Percentiles rank a stretch among this genome's conserved stretches.
phyloP scores from a whole-genome alignment of 2,329 filamentous ascomycete species.

The Colletotrichum navitas region DNA sequence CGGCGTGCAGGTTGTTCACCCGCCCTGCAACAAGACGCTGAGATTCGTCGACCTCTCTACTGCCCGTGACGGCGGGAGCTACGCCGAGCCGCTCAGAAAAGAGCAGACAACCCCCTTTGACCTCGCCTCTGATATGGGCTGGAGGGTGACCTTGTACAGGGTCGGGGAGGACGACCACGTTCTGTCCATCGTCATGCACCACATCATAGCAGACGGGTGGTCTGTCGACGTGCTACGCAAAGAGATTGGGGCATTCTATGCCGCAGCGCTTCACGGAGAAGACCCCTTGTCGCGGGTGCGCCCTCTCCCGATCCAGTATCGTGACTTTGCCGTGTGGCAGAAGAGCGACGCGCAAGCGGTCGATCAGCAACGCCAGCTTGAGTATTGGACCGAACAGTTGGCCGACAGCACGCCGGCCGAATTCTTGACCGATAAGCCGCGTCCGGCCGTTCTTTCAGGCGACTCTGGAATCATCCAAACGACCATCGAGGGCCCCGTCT shows the following conservation, averaged over 20 bases:
- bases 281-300: constrained; percentile 38
- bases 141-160: constrained; percentile 42
- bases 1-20: constrained; percentile 27
- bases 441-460: constrained; percentile 20
- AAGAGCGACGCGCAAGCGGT: constrained; percentile 36
- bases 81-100: constrained; percentile 1
- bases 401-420: constrained; percentile 32
- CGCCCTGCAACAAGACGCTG: constrained; percentile 6
- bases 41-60: constrained; percentile 9
- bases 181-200: constrained; percentile 48
- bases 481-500: constrained; percentile 28
- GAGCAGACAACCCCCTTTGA: constrained; percentile 46
- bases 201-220: constrained; percentile 49
- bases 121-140: constrained; percentile 43
- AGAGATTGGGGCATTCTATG: constrained; percentile 45
- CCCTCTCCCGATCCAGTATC: constrained; percentile 46
- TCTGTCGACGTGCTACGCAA: constrained; percentile 45
- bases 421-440: constrained; percentile 27
- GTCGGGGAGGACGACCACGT: constrained; percentile 42
- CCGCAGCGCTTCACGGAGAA: constrained; percentile 33
- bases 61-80: neutral
- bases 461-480: constrained; percentile 22
- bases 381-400: constrained; percentile 45
- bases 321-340: constrained; percentile 46
- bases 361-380: constrained; percentile 43